These are phyloP conservation scores for Amesomyces nigricolor DNA, from an alignment of 2,329 filamentous ascomycete species.

Conservation along the genomic window DNA sequence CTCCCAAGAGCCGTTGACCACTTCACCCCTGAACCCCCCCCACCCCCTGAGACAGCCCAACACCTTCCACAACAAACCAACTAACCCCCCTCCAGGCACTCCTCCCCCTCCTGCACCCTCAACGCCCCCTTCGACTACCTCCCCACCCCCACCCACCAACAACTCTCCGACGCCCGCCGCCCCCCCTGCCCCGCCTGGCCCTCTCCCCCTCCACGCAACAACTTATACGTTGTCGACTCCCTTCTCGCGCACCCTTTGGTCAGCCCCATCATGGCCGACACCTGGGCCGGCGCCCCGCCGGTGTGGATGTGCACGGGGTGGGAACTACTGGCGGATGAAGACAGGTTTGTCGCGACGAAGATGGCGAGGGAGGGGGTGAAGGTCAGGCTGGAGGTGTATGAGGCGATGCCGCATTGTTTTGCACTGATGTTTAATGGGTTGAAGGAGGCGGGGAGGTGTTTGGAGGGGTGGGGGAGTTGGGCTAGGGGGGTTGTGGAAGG, in stretches of 20 bases:
- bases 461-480: constrained; percentile 52
- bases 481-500: constrained; percentile 38
- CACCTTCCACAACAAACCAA: too few relatives aligned
- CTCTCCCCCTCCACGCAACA: constrained; percentile 45
- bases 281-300: constrained; percentile 60
- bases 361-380: constrained; percentile 52
- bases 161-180: constrained; percentile 27
- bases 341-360: constrained; percentile 52
- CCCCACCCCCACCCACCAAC: constrained; percentile 35
- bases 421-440: constrained; percentile 48
- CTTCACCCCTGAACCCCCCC: too few relatives aligned
- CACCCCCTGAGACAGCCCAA: too few relatives aligned
- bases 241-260: constrained; percentile 62
- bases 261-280: constrained; percentile 33
- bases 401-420: constrained; percentile 78
- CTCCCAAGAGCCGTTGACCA: too few relatives aligned
- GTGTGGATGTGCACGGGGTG: constrained; percentile 64
- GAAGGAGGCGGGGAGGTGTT: constrained; percentile 45
- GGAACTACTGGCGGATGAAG: constrained; percentile 67
- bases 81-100: constrained; percentile 40
- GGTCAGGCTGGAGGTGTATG: constrained; percentile 66
- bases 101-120: constrained; percentile 48
- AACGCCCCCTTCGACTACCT: constrained; percentile 61
- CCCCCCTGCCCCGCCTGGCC: constrained; percentile 54
- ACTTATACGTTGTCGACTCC: constrained; percentile 50